Evolutionary conservation across 2,329 filamentous ascomycete species (phyloP).

Genomic region (Hirsutella minnesotensis): DNA sequence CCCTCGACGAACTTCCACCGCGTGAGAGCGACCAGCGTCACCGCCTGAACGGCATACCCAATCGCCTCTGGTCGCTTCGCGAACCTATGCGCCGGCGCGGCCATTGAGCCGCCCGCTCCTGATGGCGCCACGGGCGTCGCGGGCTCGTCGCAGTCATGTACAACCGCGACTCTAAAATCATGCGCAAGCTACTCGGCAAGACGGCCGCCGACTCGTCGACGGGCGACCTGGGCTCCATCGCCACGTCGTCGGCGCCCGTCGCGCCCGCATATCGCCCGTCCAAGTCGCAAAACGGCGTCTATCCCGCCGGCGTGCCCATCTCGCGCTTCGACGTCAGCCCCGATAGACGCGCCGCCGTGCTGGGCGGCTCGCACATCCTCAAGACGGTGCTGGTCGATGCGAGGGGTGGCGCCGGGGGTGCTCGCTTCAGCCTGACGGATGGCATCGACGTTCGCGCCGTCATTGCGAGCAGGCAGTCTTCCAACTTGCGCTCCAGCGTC

Average conservation of each 20-base stretch:
- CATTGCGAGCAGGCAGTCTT: constrained; percentile 37
- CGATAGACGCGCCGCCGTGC: constrained; percentile 41
- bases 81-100: constrained; percentile 1
- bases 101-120: constrained; percentile 4
- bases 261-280: constrained; percentile 34
- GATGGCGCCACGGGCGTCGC: constrained; percentile 21
- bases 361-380: constrained; percentile 48
- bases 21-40: background rate
- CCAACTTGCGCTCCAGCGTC: constrained; percentile 27
- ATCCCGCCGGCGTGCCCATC: constrained; percentile 40
- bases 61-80: background rate
- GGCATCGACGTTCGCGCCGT: constrained; percentile 45
- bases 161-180: constrained; percentile 42
- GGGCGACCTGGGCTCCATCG: constrained; percentile 30
- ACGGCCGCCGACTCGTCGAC: constrained; percentile 32
- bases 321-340: constrained; percentile 45
- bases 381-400: constrained; percentile 46
- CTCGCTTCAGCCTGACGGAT: constrained; percentile 35
- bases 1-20: no score
- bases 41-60: background rate
- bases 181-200: constrained; percentile 50
- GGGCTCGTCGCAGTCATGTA: constrained; percentile 28
- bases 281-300: constrained; percentile 43
- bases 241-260: constrained; percentile 29
- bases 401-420: constrained; percentile 13